These are phyloP conservation scores for Coniochaeta sp. DNA, from an alignment of 2,329 filamentous ascomycete genomes.

Conservation along the genomic window DNA sequence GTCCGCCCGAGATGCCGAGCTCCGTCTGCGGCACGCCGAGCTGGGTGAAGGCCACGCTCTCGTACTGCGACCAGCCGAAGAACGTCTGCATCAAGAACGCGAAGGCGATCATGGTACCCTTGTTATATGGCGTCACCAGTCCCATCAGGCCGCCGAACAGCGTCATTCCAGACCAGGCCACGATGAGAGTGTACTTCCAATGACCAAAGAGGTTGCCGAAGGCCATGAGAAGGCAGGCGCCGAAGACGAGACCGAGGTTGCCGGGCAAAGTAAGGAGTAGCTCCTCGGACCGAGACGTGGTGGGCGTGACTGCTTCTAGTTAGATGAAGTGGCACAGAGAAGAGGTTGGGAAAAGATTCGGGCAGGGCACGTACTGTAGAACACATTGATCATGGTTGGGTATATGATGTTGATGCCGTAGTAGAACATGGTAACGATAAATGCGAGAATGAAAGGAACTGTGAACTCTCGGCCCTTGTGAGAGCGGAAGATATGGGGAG, in stretches of 20 bases:
- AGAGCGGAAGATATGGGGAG: not conserved
- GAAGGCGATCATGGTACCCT: slow-evolving; percentile 38
- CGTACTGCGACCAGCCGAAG: slow-evolving; percentile 37
- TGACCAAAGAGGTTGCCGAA: slow-evolving; percentile 33
- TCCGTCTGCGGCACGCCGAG: slow-evolving; percentile 38
- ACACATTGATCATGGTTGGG: slow-evolving; percentile 32
- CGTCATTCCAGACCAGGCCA: slow-evolving; percentile 34
- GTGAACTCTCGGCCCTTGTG: slow-evolving; percentile 21
- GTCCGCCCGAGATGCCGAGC: slow-evolving; percentile 33
- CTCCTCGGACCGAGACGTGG: slow-evolving; percentile 13
- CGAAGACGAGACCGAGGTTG: slow-evolving; percentile 35
- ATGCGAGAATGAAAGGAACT: slow-evolving; percentile 5
- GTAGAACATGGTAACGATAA: slow-evolving; percentile 5
- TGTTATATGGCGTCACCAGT: slow-evolving; percentile 31
- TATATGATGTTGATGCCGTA: slow-evolving; percentile 19
- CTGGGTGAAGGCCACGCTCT: slow-evolving; percentile 38
- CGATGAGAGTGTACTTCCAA: slow-evolving; percentile 38
- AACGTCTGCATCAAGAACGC: slow-evolving; percentile 32
- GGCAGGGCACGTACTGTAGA: not conserved
- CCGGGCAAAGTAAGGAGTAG: slow-evolving; percentile 31
- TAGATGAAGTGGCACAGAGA: too few species aligned
- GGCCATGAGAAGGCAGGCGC: slow-evolving; percentile 29
- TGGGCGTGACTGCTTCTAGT: slow-evolving; percentile 6
- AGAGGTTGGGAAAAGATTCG: not conserved
- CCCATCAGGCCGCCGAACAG: slow-evolving; percentile 36